Evolutionary conservation across 129 eudicot species (phyloP).

Genomic region (Arctium minus): DNA sequence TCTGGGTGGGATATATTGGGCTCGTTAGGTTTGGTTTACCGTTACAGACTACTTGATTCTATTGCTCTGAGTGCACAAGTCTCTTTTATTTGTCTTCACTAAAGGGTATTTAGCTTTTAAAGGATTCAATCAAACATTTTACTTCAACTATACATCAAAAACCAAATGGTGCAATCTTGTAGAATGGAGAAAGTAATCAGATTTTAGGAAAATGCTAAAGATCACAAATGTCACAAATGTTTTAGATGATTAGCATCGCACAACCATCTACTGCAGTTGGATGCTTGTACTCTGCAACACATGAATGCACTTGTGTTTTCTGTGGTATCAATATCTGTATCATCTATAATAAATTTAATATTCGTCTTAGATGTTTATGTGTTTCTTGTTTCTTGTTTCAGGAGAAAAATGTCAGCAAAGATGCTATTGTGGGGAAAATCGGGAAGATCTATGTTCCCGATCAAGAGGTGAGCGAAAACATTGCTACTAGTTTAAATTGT

Average conservation of each 20-base stretch:
- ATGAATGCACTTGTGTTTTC: neutral
- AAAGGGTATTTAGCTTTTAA: too few species aligned
- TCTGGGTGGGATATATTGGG: too few species aligned
- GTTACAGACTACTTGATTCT: too few species aligned
- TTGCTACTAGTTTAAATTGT: neutral
- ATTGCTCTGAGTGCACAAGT: too few species aligned
- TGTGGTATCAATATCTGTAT: too few species aligned
- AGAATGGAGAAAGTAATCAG: neutral
- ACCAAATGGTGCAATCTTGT: neutral
- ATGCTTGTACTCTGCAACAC: neutral
- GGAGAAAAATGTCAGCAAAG: slow-evolving; percentile 87
- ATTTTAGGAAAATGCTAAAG: neutral
- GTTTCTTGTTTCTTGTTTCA: slow-evolving; percentile 17
- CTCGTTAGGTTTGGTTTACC: too few species aligned
- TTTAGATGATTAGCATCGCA: neutral
- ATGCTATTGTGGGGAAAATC: slow-evolving; percentile 68
- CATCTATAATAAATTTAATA: neutral
- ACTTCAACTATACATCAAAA: neutral
- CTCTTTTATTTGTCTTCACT: too few species aligned
- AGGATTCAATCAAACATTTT: neutral
- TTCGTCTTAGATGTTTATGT: neutral
- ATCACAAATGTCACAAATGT: neutral
- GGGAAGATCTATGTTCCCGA: slow-evolving; percentile 88
- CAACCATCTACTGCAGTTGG: neutral
- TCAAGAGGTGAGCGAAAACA: slow-evolving; percentile 56